Evolutionary conservation across 352 stramenopile species (phyloP).

Genomic region (Phytophthora sojae): DNA sequence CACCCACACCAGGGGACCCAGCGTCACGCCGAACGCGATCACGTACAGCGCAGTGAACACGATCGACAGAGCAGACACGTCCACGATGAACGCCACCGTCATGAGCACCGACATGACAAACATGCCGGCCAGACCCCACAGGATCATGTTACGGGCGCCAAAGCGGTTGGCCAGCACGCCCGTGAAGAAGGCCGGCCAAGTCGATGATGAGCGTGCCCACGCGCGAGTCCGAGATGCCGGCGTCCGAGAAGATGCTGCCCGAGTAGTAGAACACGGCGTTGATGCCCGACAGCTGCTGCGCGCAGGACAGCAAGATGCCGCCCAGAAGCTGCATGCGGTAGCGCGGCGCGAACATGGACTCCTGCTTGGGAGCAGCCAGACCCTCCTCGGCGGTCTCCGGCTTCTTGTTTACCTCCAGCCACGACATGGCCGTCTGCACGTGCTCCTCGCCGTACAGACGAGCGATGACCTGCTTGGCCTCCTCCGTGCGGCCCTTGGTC

Average conservation of each 20-base stretch:
- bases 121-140: too few relatives aligned
- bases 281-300: slow-evolving; percentile 27
- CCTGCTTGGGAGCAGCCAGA: slow-evolving; percentile 22
- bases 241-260: slow-evolving; percentile 15
- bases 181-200: too few relatives aligned
- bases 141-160: too few relatives aligned
- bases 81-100: too few relatives aligned
- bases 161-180: too few relatives aligned
- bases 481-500: slow-evolving; percentile 20
- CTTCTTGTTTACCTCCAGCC: slow-evolving; percentile 19
- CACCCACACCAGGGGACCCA: too few relatives aligned
- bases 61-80: too few relatives aligned
- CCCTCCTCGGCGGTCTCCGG: slow-evolving; percentile 8
- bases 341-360: slow-evolving; percentile 36
- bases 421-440: slow-evolving; percentile 25
- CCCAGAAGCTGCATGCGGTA: slow-evolving; percentile 43
- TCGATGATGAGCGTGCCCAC: too few relatives aligned
- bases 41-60: too few relatives aligned
- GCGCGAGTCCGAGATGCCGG: slow-evolving; percentile 7
- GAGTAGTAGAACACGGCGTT: slow-evolving; percentile 44
- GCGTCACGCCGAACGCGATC: too few relatives aligned
- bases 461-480: slow-evolving; percentile 22
- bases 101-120: too few relatives aligned
- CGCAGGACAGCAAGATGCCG: slow-evolving; percentile 43
- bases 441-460: slow-evolving; percentile 30